Evolutionary conservation across 164 flowering plant genomes (phyloP), one percentile per base, ranked within the genome.

Genomic region (Tetrastigma voinierianum): DNA sequence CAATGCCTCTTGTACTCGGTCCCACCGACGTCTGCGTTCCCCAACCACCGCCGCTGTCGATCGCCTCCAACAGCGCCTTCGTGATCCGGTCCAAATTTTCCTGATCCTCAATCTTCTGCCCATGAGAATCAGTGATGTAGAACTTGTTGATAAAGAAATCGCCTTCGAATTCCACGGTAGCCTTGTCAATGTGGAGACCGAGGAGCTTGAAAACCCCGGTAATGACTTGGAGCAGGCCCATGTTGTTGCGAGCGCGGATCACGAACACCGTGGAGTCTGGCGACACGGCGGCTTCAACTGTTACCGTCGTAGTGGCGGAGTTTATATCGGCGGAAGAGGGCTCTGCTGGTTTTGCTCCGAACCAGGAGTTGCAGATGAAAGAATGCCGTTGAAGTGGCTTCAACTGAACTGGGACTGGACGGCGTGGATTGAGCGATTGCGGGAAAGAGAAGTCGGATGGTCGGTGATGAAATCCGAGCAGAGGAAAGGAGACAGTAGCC

Each of bases 171-270:
- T 83, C 83, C 17, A 86, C 73, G 10, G 48, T 77, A 49, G 83
- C 87, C 17, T 52, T 65, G 57, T 86, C 84, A 56, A 86, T 69
- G 20, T 40, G 53, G 66, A 86, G 72, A 32, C 86, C 84, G 53
- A 85, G 79, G 55, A 81, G 71, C 5, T n/a, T n/a, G 75, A 86
- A 79, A 19, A 78, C 87, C 64, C 84, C n/a, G 24, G 87, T 80
- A 70, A 78, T 76, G 64, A 79, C 68, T n/a, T 81, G 84, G 43
- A 86, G 85, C 59, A 83, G 79, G n/a, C 84, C 86, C 67, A 83
- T 83, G 23, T 64, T 77, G 71, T 74, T 81, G 19, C 71, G 69
- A 3, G 85, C 82, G 57, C n/a, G n/a, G n/a, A 85, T 74, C 44
- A 76, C 61, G 72, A 85, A 70, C 12, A 65, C 70, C n/a, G 89